Base-by-base conservation (phyloP, 176 grass and related monocot species). In the Rhynchospora breviuscula region DNA sequence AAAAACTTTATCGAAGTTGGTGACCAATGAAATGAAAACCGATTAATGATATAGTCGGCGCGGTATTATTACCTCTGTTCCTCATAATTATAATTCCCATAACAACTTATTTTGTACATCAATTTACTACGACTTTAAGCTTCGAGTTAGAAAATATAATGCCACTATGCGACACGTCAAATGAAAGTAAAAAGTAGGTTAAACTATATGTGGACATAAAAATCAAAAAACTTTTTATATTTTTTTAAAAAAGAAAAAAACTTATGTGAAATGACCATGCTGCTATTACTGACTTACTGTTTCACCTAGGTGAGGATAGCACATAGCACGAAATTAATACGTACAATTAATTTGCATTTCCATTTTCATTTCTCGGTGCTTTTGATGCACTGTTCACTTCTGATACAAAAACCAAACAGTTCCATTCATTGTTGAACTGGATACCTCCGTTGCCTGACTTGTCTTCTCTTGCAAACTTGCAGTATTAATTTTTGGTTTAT, bases 11-110 rank as follows among this genome's bases (percentile, higher is more conserved):
- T 46, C 18, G 67, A 47, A 71, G 40, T 81, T 81, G 79, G 62
- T 65, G 79, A 19, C 60, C 79, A 81, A 81, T 81, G 79, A 81
- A 62, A 79, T 59, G 60, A 81, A 45, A 62, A 81, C n/a, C 25
- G 21, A 65, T 81, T 81, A 51, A 81, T 63, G 19, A 9, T 25
- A 26, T 17, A 82, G 79, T 53, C 61, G 79, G 61, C 40, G 79
- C 2, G 19, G 44, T 14, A 66, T 81, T 3, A 65, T 51, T 25
- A 26, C 60, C 43, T 15, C 79, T 51, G 19, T 22, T 81, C n/a
- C 21, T 63, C 25, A 35, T 9, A 3, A 19, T 82, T 53, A 11
- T 64, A 40, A 40, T 64, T 67, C 48, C 11, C 18, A 0, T 6
- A 3, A 66, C 18, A 63, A 8, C 35, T 63, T 2, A 17, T 64